Evolutionary conservation across 495 filamentous ascomycete species (phyloP).

Genomic region (Annulohypoxylon moriforme): DNA sequence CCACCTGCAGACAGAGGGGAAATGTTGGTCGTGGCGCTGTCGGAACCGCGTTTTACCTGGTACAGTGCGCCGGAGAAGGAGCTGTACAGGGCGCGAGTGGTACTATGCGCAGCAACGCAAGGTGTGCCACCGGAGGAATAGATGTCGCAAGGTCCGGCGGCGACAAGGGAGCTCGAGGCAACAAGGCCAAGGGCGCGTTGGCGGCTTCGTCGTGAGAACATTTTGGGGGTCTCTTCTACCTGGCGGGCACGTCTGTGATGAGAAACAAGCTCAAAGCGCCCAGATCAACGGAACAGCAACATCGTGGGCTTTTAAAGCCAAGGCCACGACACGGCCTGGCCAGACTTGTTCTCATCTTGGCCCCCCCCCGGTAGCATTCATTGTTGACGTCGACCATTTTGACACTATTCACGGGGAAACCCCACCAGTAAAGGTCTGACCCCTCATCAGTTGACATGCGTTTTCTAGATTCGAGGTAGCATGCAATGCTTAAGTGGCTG

Average conservation of each 20-base stretch:
- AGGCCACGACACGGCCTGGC: background rate
- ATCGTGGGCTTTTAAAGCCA: constrained; percentile 11
- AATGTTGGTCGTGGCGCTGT: background rate
- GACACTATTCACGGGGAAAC: constrained; percentile 8
- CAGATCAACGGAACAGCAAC: background rate
- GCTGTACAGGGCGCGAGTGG: constrained; percentile 6
- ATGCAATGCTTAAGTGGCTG: constrained; percentile 4
- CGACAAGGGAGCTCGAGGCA: constrained; percentile 3
- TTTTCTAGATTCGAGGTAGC: constrained; percentile 10
- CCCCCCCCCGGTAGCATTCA: background rate
- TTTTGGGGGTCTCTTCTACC: background rate
- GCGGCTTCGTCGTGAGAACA: constrained; percentile 10
- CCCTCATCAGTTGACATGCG: constrained; percentile 1
- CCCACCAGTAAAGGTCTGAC: constrained; percentile 1
- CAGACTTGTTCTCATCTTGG: constrained; percentile 3
- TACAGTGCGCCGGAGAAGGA: background rate
- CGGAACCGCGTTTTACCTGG: constrained; percentile 6
- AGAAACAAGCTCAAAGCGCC: constrained; percentile 4
- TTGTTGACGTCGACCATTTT: background rate
- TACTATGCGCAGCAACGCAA: background rate
- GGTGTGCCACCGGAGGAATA: constrained; percentile 1
- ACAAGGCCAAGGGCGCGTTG: constrained; percentile 8
- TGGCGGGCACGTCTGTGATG: background rate
- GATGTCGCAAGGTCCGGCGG: constrained; percentile 1
- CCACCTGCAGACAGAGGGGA: background rate